Evolutionary conservation across 805 yeast species (phyloP).

Genomic region (Peterozyma xylosa): DNA sequence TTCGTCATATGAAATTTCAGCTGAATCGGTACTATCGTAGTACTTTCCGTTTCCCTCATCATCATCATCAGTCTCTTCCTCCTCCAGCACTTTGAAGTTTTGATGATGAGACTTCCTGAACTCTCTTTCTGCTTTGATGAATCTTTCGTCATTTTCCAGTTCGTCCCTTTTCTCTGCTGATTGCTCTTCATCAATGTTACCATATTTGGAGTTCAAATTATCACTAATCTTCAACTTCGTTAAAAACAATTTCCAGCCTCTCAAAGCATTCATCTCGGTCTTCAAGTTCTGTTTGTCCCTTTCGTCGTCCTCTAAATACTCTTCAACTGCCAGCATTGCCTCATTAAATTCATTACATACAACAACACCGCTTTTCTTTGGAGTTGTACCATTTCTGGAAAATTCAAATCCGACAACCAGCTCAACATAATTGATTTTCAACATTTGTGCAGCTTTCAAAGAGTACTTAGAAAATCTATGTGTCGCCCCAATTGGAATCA

Average conservation of each 20-base stretch:
- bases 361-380: constrained; percentile 68
- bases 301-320: constrained; percentile 41
- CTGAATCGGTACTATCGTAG: constrained; percentile 10
- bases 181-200: constrained; percentile 23
- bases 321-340: constrained; percentile 47
- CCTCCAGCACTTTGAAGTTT: neutral
- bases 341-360: constrained; percentile 56
- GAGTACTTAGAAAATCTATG: constrained; percentile 49
- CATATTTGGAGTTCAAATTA: constrained; percentile 42
- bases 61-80: constrained; percentile 5
- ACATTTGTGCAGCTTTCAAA: constrained; percentile 60
- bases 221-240: constrained; percentile 39
- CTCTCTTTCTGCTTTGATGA: neutral
- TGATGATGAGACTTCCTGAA: neutral
- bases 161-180: neutral
- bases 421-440: constrained; percentile 73
- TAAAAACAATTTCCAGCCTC: constrained; percentile 46
- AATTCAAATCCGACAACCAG: constrained; percentile 89
- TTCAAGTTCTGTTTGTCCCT: constrained; percentile 33
- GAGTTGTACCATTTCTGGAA: constrained; percentile 41
- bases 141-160: constrained; percentile 5
- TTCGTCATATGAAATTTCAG: constrained; percentile 9
- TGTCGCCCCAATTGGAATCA: constrained; percentile 79
- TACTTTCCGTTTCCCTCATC: constrained; percentile 16
- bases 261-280: constrained; percentile 40